A percentile compares a stretch with the other conserved stretches of the same genome.
phyloP scores from a whole-genome alignment of 2,329 filamentous ascomycete species.

The Ophiosphaerella herpotricha region DNA sequence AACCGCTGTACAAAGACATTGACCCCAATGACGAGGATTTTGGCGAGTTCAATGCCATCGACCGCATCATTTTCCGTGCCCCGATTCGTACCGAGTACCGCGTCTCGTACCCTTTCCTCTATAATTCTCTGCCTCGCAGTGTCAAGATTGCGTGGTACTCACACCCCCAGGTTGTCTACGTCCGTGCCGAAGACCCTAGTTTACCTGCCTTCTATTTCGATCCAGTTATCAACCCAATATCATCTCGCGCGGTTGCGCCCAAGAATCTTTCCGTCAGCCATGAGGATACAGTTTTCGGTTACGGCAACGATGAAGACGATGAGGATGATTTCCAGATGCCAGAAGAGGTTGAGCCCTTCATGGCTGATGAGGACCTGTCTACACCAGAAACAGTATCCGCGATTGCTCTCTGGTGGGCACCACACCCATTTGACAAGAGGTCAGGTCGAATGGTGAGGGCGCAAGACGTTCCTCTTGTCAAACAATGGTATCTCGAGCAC shows the following conservation, averaged over 20 bases:
- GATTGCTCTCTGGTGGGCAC: slow-evolving; percentile 97
- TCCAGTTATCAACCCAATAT: slow-evolving; percentile 96
- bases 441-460: slow-evolving; percentile 96
- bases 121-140: slow-evolving; percentile 94
- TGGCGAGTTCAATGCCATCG: slow-evolving; percentile 98
- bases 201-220: slow-evolving; percentile 98
- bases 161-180: slow-evolving; percentile 89
- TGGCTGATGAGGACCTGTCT: slow-evolving; percentile 85
- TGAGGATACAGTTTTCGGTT: slow-evolving; percentile 91
- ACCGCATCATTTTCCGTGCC: slow-evolving; percentile 96
- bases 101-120: slow-evolving; percentile 91
- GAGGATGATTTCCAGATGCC: slow-evolving; percentile 84
- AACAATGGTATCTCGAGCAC: slow-evolving; percentile 98
- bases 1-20: slow-evolving; percentile 97
- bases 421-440: slow-evolving; percentile 90
- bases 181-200: slow-evolving; percentile 82
- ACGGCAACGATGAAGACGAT: slow-evolving; percentile 79
- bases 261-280: slow-evolving; percentile 92
- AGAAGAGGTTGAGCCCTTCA: slow-evolving; percentile 79
- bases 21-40: slow-evolving; percentile 99
- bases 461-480: slow-evolving; percentile 94
- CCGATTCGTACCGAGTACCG: slow-evolving; percentile 95
- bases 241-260: slow-evolving; percentile 87
- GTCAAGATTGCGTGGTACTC: slow-evolving; percentile 95
- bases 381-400: slow-evolving; percentile 88